Evolutionary conservation across 345 rosid species (phyloP).

Genomic region (Salix dunnii): DNA sequence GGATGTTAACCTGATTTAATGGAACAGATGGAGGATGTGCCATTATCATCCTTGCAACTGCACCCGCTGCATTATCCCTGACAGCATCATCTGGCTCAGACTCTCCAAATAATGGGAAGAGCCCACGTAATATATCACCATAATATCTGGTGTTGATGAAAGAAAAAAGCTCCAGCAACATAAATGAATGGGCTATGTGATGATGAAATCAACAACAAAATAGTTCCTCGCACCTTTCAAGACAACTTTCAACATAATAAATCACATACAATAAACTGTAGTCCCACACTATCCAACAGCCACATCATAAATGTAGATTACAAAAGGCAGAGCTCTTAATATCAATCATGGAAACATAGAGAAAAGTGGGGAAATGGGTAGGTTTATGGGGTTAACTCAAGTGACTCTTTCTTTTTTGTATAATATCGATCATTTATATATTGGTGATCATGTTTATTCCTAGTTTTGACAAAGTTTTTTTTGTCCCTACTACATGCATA

Average conservation of each 20-base stretch:
- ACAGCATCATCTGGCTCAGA: conserved; percentile 93
- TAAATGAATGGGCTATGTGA: background rate
- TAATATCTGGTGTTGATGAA: conserved; percentile 56
- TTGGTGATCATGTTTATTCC: too few relatives aligned
- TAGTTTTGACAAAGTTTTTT: too few relatives aligned
- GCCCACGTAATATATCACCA: conserved; percentile 66
- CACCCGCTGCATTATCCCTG: conserved; percentile 98
- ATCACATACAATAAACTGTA: background rate
- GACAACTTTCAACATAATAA: background rate
- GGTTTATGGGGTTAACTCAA: background rate
- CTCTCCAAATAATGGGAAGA: conserved; percentile 84
- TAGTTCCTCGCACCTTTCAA: conserved; percentile 2
- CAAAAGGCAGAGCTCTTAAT: background rate
- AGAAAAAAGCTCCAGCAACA: conserved; percentile 31
- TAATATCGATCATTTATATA: too few relatives aligned
- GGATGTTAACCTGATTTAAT: conserved; percentile 62
- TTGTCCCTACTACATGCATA: conserved; percentile 10
- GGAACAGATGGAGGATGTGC: conserved; percentile 83
- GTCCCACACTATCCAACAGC: background rate
- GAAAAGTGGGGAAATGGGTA: background rate
- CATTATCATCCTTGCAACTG: conserved; percentile 96
- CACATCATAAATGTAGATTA: background rate
- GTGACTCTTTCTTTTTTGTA: too few relatives aligned
- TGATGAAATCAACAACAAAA: conserved; percentile 10
- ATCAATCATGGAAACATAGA: background rate